A percentile compares a stretch with the other conserved stretches of the same genome.
Evolutionary conservation across 2,329 filamentous ascomycete species (phyloP).

Genomic region (Aspergillus pseudotamarii): DNA sequence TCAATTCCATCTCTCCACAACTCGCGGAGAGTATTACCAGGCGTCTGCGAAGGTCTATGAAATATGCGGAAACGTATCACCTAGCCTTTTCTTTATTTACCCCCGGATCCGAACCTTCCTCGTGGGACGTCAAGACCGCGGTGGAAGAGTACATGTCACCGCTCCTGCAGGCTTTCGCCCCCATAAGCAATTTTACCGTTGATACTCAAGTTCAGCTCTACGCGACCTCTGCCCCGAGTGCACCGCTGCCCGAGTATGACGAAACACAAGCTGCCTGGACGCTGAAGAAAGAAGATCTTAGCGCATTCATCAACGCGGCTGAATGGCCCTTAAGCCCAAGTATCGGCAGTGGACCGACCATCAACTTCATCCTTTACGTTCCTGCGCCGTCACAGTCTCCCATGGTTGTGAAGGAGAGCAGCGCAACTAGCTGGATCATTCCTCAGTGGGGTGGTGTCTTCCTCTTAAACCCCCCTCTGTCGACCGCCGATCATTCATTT

Average conservation of each 20-base stretch:
- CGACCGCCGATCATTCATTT: conserved; percentile 38
- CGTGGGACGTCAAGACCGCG: conserved; percentile 87
- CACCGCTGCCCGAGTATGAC: conserved; percentile 60
- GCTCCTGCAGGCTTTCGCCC: conserved; percentile 73
- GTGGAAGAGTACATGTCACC: conserved; percentile 80
- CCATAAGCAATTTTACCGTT: conserved; percentile 93
- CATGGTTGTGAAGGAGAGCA: conserved; percentile 61
- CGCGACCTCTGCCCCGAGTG: conserved; percentile 67
- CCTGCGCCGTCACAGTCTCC: conserved; percentile 69
- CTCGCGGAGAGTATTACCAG: conserved; percentile 62
- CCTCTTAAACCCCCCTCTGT: conserved; percentile 61
- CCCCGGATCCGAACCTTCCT: conserved; percentile 73
- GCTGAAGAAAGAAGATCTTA: conserved; percentile 81
- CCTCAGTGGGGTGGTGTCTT: conserved; percentile 90
- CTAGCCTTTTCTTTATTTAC: conserved; percentile 95
- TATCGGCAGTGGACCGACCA: conserved; percentile 87
- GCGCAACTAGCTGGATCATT: conserved; percentile 81
- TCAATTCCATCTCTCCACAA: conserved; percentile 46
- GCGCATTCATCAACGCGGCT: conserved; percentile 94
- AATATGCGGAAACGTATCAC: conserved; percentile 92
- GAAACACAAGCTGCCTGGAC: conserved; percentile 61
- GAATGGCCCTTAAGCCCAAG: conserved; percentile 96
- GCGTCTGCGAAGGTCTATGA: conserved; percentile 81
- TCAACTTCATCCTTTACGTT: conserved; percentile 94
- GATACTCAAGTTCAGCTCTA: conserved; percentile 97